Evolutionary conservation across 2,329 filamentous ascomycete species (phyloP).

Genomic region (Chalaropsis ovoidea): DNA sequence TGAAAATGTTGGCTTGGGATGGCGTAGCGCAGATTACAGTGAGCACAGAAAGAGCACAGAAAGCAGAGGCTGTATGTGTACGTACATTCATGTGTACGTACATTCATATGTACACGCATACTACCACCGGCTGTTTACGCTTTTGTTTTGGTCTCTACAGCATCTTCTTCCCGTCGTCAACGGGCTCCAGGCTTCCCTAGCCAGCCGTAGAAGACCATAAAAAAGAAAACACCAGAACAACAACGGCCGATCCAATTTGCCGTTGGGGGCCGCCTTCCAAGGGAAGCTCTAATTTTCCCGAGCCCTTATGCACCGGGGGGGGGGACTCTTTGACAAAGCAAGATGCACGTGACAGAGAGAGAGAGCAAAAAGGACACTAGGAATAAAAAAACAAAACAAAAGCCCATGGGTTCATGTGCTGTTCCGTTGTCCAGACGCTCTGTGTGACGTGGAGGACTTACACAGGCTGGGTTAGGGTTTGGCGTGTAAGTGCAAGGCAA

Average conservation of each 20-base stretch:
- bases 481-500: neutral
- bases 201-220: neutral
- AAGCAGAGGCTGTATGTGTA: too few species aligned
- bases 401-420: too few species aligned
- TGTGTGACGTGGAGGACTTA: too few species aligned
- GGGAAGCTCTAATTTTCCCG: neutral
- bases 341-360: too few species aligned
- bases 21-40: neutral
- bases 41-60: neutral
- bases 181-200: neutral
- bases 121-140: neutral
- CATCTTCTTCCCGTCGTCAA: neutral
- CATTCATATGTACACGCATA: neutral
- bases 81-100: too few species aligned
- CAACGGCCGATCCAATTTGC: neutral
- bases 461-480: too few species aligned
- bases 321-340: too few species aligned
- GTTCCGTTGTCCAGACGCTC: too few species aligned
- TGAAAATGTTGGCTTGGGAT: too few species aligned
- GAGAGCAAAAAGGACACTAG: too few species aligned
- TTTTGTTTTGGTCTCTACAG: neutral
- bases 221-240: conserved; percentile 4
- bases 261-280: neutral
- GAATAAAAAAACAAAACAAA: too few species aligned
- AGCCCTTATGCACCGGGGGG: too few species aligned